Evolutionary conservation across 371 early-diverging fungal species (phyloP), one percentile per base, ranked within the genome.

Genomic region (Haplosporangium sp.): DNA sequence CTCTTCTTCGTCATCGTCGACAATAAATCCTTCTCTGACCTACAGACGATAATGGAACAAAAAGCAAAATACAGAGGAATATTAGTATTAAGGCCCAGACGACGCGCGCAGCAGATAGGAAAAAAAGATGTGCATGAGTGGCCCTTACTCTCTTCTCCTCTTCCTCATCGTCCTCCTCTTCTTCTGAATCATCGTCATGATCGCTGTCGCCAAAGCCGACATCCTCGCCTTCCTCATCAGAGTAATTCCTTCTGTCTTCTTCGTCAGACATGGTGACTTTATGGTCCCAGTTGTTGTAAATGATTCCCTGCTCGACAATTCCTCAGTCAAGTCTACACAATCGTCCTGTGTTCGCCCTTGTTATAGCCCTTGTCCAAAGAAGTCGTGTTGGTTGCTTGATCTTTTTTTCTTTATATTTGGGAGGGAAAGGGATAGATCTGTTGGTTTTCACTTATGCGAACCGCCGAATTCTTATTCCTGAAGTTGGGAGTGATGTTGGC

Each of bases 1-100:
- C 15, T 82, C 81, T 48, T 76, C 91, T 53, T 92, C 93, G 50
- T 92, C 92, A 63, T 91, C 91, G 64, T 89, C 89, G 11, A 89
- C 91, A 72, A 91, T 91, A 63, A 91, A 91, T 17, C 88, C 91
- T 71, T 91, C 90, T 27, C 89, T 87, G 63, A 89, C 76, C 90
- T 90, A 66, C 13, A 66, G 27, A 27, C 27, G 27, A 27, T 27
- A 27, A 27, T 27, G 27, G 27, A 27, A 1, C 27, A 27, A 27
- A 27, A 27, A 27, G 27, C 27, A 27, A 27, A 27, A 27, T 27
- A 27, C 27, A 27, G 27, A 27, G 0, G 27, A 27, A 27, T 27
- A 27, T 27, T 27, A 60, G 42, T 61, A 27, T 65, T 3, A 45
- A 45, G 38, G 19, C 27, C 27, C 34, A 48, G 56, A 61, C 35